Percentiles rank a stretch among this genome's conserved stretches.
phyloP scores from a whole-genome alignment of 2,329 filamentous ascomycete species.

The Pseudonectria foliicola region DNA sequence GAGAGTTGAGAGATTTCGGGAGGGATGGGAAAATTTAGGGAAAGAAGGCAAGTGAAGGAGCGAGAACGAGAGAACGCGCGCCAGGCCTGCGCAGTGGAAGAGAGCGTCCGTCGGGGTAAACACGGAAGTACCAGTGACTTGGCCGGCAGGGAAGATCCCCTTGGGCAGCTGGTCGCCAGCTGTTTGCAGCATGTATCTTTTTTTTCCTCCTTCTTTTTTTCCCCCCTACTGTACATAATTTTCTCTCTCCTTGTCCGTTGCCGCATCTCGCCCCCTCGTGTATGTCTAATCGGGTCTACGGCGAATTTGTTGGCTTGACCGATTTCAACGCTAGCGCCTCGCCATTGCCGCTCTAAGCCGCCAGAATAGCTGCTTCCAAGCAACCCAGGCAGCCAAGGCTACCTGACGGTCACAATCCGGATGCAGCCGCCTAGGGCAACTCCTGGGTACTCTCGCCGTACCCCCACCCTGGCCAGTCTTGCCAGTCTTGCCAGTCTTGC shows the following conservation, averaged over 20 bases:
- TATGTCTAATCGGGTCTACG: constrained; percentile 19
- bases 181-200: constrained; percentile 17
- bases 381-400: constrained; percentile 4
- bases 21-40: constrained; percentile 14
- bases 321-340: constrained; percentile 17
- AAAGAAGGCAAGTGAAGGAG: constrained; percentile 11
- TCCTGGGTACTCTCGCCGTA: constrained; percentile 16
- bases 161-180: constrained; percentile 15
- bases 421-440: constrained; percentile 9
- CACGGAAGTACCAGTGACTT: constrained; percentile 18
- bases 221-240: constrained; percentile 10
- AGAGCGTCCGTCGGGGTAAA: constrained; percentile 14
- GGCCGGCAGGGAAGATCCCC: constrained; percentile 14
- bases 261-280: constrained; percentile 5
- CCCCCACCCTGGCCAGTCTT: constrained; percentile 12
- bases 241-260: constrained; percentile 8
- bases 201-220: constrained; percentile 11
- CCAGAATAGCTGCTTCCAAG: constrained; percentile 13
- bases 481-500: constrained; percentile 2
- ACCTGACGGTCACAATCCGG: constrained; percentile 13
- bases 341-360: constrained; percentile 24
- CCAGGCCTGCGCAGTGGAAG: background rate
- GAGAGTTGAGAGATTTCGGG: constrained; percentile 12
- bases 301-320: constrained; percentile 13
- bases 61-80: constrained; percentile 14